Evolutionary conservation across 441 rosid species (phyloP), one percentile per base, ranked within the genome.

Genomic region (Biscutella laevigata): DNA sequence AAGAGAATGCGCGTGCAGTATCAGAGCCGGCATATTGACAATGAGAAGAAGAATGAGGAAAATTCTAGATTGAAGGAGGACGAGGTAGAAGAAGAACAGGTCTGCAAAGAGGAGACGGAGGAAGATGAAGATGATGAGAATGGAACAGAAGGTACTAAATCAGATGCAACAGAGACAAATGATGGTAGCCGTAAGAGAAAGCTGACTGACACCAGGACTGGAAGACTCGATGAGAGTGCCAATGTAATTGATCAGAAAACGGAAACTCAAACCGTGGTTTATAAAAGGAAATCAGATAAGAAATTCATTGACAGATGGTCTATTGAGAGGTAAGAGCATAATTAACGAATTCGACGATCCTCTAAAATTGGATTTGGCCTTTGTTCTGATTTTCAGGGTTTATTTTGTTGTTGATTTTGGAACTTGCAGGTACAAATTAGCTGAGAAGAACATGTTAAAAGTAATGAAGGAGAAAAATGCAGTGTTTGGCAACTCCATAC

Each of bases 361-460:
- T 22, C 33, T 44, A 53, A 13, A 15, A 3, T 1, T 29, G 40
- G 54, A 35, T 53, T 27, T 39, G 1, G 14, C 10, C 7, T 37
- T 52, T 28, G 5, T 48, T 61, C 17, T 34, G 24, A 7, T 42
- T 29, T 20, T 21, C 20, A 9, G 21, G 57, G 3, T 45, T 14
- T 39, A 21, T 33, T 27, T 11, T 52, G 48, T n/a, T n/a, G 39
- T 20, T 43, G 12, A 36, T 39, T 47, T 41, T 46, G 29, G 45
- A 22, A 41, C 41, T 13, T 59, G 57, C 64, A 91, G 98, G 89
- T 92, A 94, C 66, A 78, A 79, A 22, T 21, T 70, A 67, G 97
- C 97, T 21, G 99, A 84, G 75, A 65, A 22, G 66, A 89, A 83
- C 71, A 84, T 94, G 90, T 41, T 86, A 59, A 89, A 76, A 74